Evolutionary conservation across 2,329 filamentous ascomycete species (phyloP), one percentile per base, ranked within the genome.

Genomic region (Furcasterigmium furcatum): DNA sequence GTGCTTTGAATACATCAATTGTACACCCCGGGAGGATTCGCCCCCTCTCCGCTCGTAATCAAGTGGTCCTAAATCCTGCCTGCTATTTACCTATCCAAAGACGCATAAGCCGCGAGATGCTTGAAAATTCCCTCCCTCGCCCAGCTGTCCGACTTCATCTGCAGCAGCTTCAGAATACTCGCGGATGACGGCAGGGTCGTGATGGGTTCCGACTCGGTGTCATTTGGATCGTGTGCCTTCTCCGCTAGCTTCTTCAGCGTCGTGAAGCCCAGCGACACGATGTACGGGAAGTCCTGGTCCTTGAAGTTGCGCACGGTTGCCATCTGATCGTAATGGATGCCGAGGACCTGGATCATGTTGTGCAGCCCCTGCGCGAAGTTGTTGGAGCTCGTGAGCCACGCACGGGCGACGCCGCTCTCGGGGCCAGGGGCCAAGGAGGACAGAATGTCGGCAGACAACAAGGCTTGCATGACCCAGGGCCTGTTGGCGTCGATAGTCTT

Each of bases 401-500:
- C 74, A 46, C 82, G 81, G 4, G 91, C 86, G 8, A 96, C 68
- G 4, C 81, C 78, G 14, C 77, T 78, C 53, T 95, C 90, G n/a
- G 81, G 76, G 5, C 79, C 78, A 3, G 85, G 85, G 4, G 83
- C 81, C 12, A 96, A 73, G 9, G 84, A 84, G 1, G 90, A 83
- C 4, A 97, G 70, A 43, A 97, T 95, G 55, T 97, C 91, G 1
- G 90, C 91, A 2, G 91, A 88, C 6, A 97, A 75, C 56, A 97
- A 80, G 2, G 91, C 91, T 67, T 99, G 94, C 78, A 95, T 94
- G 10, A 99, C 71, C 57, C 90, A 85, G 1, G 94, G 87, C 65
- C 95, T 96, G 46, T 94, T 84, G 4, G 81, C 82, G 61, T 96
- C 91, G 5, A 94, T 80, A 5, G 29, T 61, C 9, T 10, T 22